phyloP scores from a whole-genome alignment of 2,329 filamentous ascomycete species.

The Ascochyta lentis region DNA sequence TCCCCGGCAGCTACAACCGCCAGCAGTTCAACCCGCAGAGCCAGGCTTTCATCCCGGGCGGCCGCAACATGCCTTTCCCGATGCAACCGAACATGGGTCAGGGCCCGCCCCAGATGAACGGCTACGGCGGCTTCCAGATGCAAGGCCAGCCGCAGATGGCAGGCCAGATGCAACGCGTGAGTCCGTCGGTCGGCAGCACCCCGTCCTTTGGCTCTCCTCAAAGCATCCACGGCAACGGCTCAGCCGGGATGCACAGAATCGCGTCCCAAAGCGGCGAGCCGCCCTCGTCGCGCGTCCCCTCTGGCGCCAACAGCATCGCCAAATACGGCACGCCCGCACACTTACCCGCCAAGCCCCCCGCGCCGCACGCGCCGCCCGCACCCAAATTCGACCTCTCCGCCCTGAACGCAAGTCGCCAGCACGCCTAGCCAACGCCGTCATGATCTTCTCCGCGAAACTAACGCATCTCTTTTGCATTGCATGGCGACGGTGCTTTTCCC shows the following conservation, averaged over 20 bases:
- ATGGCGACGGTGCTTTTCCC: conserved; percentile 9
- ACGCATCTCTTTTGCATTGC: conserved; percentile 5
- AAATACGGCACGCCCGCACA: conserved; percentile 63
- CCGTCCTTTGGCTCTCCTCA: conserved; percentile 42
- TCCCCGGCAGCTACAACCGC: conserved; percentile 83
- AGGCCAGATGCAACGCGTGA: conserved; percentile 38
- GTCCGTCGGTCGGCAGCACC: conserved; percentile 35
- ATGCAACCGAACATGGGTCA: conserved; percentile 41
- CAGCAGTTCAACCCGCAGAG: conserved; percentile 94
- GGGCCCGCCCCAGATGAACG: conserved; percentile 43
- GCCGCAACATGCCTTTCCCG: conserved; percentile 49
- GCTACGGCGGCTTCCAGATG: conserved; percentile 38
- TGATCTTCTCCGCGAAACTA: background rate
- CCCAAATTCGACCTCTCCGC: conserved; percentile 13
- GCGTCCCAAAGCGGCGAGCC: conserved; percentile 32
- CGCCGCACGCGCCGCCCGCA: conserved; percentile 25
- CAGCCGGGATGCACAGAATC: conserved; percentile 31
- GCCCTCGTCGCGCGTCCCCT: conserved; percentile 29
- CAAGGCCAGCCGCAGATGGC: conserved; percentile 9
- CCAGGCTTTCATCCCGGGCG: conserved; percentile 82
- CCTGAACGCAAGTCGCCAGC: conserved; percentile 7
- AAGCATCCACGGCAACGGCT: conserved; percentile 29
- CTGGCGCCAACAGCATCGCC: conserved; percentile 58
- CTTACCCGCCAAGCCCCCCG: conserved; percentile 62
- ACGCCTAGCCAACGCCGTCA: background rate